Evolutionary conservation across 352 stramenopile genomes (phyloP).

Genomic region (Thalassiosira exigua): DNA sequence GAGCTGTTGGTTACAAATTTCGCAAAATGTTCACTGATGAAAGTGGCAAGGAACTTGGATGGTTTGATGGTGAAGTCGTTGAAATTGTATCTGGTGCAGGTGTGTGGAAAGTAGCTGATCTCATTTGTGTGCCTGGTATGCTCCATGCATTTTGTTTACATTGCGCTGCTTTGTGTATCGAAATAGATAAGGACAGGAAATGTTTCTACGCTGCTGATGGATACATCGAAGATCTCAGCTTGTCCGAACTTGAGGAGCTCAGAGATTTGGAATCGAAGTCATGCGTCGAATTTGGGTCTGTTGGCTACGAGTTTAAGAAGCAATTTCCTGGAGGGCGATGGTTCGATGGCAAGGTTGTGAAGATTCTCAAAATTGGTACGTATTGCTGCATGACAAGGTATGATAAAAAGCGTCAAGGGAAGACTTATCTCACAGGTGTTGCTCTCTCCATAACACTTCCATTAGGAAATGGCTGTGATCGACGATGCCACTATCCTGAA

Average conservation of each 20-base stretch:
- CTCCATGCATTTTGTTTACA: no score
- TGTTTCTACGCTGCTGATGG: conserved; percentile 31
- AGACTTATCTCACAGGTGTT: not conserved
- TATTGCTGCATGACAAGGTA: not conserved
- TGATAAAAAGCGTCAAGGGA: conserved; percentile 30
- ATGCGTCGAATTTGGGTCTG: not conserved
- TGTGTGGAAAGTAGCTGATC: no score
- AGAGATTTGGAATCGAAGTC: conserved; percentile 1
- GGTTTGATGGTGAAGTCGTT: conserved; percentile 41
- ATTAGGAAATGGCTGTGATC: conserved; percentile 34
- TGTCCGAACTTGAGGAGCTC: conserved; percentile 15
- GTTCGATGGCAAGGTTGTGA: not conserved
- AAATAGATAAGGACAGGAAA: no score
- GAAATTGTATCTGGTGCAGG: conserved; percentile 29
- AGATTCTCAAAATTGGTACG: conserved; percentile 2
- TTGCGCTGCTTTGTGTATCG: no score
- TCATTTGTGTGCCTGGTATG: no score
- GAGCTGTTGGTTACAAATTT: conserved; percentile 38
- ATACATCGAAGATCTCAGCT: conserved; percentile 38
- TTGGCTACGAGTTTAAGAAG: no score
- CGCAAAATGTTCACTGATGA: conserved; percentile 20
- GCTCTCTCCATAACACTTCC: not conserved
- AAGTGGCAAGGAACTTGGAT: conserved; percentile 19
- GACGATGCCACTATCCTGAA: conserved; percentile 29
- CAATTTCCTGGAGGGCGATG: no score